These are phyloP conservation scores for Exophiala lecanii-corni DNA, from an alignment of 2,329 filamentous ascomycete genomes.

Conservation along the genomic window DNA sequence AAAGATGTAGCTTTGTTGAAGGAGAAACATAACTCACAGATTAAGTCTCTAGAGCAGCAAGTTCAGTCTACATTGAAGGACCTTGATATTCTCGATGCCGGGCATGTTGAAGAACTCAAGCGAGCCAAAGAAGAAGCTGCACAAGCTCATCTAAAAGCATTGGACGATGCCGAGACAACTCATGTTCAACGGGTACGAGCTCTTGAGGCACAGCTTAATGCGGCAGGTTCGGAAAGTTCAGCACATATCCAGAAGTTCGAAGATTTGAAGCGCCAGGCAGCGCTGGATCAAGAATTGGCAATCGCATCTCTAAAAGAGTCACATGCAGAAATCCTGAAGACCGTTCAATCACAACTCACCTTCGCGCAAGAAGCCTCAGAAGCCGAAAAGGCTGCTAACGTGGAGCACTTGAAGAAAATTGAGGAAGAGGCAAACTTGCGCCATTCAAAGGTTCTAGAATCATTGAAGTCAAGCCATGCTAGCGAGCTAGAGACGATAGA, in stretches of 20 bases:
- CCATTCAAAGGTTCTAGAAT: slow-evolving; percentile 10
- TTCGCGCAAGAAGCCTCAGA: slow-evolving; percentile 15
- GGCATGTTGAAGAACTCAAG: slow-evolving; percentile 17
- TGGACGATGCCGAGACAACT: slow-evolving; percentile 13
- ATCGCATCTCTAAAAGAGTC: slow-evolving; percentile 15
- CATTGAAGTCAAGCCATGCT: slow-evolving; percentile 13
- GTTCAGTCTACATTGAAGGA: slow-evolving; percentile 17
- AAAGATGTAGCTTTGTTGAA: slow-evolving; percentile 25
- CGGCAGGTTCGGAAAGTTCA: slow-evolving; percentile 15
- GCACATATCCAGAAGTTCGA: slow-evolving; percentile 33
- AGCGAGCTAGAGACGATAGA: slow-evolving; percentile 13
- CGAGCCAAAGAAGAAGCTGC: slow-evolving; percentile 13
- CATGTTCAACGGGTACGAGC: slow-evolving; percentile 12
- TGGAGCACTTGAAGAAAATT: slow-evolving; percentile 9
- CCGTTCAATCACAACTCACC: slow-evolving; percentile 27
- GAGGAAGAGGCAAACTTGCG: slow-evolving; percentile 13
- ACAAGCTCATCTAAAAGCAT: slow-evolving; percentile 11
- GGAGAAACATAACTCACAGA: slow-evolving; percentile 16
- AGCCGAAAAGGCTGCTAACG: slow-evolving; percentile 15
- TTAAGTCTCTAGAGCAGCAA: slow-evolving; percentile 21
- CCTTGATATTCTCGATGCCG: slow-evolving; percentile 16
- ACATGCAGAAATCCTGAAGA: slow-evolving; percentile 24
- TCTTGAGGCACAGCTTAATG: slow-evolving; percentile 14
- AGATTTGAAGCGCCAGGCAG: slow-evolving; percentile 30
- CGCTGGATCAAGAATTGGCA: slow-evolving; percentile 15